Evolutionary conservation across 1,139 yeast genomes (phyloP), one percentile per base, ranked within the genome.

Genomic region (Zygotorulaspora mrakii): DNA sequence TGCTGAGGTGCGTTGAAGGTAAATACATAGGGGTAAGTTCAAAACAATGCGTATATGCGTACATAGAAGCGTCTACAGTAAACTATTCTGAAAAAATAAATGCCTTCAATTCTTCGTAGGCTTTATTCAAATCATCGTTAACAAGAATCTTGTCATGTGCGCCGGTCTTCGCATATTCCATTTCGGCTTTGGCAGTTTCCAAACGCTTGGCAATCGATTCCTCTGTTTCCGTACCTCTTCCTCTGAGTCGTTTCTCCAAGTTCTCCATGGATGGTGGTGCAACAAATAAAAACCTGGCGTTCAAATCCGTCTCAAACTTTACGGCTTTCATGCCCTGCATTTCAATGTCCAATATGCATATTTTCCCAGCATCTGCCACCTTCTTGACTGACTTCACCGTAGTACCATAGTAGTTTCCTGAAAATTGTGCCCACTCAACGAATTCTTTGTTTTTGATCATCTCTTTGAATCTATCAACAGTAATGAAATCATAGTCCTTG

Each of bases 251-350:
- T 44, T 67, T 64, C 59, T 77, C 77, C 57, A 91, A 76, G 42
- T 72, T 77, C 39, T 84, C 95, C 53, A 88, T 69, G 23, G 94
- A 81, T 17, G 99, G 98, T 31, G 99, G 99, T 35, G 96, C 83
- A 50, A 91, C 64, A 61, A 94, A 91, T 53, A 94, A 68, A 65
- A 68, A 91, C 62, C 89, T 75, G 33, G 98, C 96, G 56, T 86
- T 77, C 56, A 91, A 73, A 52, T 78, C 77, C 12, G 95, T 79
- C 35, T 52, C 48, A 40, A 74, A 68, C 69, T 94, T 94, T 52
- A 91, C 96, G 11, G 87, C 74, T 69, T 84, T 82, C 54, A 91
- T 98, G 49, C 99, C 99, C 69, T 94, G 97, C 96, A 89, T 88
- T 74, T 91, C 99, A 54, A 91, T 91, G 66, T 91, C 99, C 61